Percentiles rank a stretch among this genome's conserved stretches.
Conservation (phyloP, 2,329 filamentous ascomycete genomes). For the Venturia pyrina region DNA sequence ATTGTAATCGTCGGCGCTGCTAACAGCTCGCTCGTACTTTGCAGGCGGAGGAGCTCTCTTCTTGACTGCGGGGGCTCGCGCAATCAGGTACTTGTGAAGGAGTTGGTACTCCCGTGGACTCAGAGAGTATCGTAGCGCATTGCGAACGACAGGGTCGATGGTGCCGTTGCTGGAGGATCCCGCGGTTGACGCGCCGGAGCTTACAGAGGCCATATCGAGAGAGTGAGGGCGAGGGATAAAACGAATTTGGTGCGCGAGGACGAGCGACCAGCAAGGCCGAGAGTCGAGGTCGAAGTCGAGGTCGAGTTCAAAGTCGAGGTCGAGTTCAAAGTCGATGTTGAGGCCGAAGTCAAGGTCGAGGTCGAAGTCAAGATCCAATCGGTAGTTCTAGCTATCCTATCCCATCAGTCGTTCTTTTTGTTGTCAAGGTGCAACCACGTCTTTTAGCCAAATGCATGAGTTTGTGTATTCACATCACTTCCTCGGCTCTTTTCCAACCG, state of each 20-base stretch:
- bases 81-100: constrained; percentile 74
- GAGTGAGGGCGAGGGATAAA: background rate
- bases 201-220: constrained; percentile 1
- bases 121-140: constrained; percentile 73
- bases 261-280: too few species aligned
- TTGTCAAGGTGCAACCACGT: background rate
- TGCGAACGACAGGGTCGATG: constrained; percentile 66
- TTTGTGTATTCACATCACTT: background rate
- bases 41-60: constrained; percentile 41
- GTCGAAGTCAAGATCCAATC: background rate
- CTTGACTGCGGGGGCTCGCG: constrained; percentile 54
- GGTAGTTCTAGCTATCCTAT: background rate
- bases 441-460: background rate
- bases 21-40: constrained; percentile 41
- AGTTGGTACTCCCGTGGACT: constrained; percentile 79
- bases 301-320: too few species aligned
- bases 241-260: too few species aligned
- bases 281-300: too few species aligned
- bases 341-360: background rate
- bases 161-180: constrained; percentile 7
- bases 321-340: background rate
- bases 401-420: background rate
- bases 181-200: constrained; percentile 1
- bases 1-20: constrained; percentile 36
- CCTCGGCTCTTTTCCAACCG: background rate